Conservation (phyloP, 257 asterid genomes). For the Thymus mandschuricus region DNA sequence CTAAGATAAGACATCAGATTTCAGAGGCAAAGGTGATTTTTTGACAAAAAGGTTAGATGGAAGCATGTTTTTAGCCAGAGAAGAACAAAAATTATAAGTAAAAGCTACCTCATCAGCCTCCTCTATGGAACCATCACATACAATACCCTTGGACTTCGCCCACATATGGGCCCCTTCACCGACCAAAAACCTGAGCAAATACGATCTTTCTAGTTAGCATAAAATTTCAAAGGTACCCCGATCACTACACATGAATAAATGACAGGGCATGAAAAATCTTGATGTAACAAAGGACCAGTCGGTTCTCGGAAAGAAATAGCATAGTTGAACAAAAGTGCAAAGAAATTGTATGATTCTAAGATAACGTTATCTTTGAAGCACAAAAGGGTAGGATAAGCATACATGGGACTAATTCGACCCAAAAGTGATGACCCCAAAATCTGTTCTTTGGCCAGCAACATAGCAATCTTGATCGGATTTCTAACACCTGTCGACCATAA, state of each 20-base stretch:
- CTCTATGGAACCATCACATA: conserved; percentile 40
- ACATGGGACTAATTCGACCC: conserved; percentile 96
- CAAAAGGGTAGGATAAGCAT: conserved; percentile 41
- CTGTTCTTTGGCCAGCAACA: conserved; percentile 88
- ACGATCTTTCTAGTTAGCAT: conserved; percentile 22
- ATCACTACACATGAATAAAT: background rate
- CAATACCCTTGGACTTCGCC: conserved; percentile 84
- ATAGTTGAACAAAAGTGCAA: background rate
- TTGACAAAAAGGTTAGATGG: background rate
- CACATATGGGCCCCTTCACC: conserved; percentile 90
- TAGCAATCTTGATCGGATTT: conserved; percentile 86
- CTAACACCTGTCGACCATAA: conserved; percentile 82
- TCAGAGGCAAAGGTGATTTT: conserved; percentile 5
- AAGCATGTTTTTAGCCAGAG: background rate
- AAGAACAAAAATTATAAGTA: background rate
- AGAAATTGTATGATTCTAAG: background rate
- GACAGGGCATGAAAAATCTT: background rate
- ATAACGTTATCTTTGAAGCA: conserved; percentile 21
- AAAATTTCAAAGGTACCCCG: background rate
- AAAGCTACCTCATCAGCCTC: conserved; percentile 64
- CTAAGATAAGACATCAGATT: conserved; percentile 21
- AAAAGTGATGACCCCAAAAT: conserved; percentile 70
- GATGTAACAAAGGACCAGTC: background rate
- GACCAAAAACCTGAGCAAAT: conserved; percentile 74
- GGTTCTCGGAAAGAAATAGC: background rate